A percentile compares a stretch with the other conserved stretches of the same genome.
phyloP scores from a whole-genome alignment of 1,284 basidiomycete species.

The Anthracocystis setariae region DNA sequence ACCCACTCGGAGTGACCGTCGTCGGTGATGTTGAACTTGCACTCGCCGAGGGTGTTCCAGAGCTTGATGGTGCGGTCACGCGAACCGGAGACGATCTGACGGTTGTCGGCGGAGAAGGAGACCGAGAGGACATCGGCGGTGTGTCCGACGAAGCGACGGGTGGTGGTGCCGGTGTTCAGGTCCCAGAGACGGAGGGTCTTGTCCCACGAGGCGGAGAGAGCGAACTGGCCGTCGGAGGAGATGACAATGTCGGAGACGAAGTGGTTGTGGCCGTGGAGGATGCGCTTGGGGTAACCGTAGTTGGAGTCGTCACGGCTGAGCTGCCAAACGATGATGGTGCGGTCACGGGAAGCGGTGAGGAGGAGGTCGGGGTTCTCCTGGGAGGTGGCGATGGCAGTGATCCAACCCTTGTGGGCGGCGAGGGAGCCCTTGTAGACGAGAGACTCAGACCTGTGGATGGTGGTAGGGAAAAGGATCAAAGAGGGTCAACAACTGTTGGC shows the following conservation, averaged over 20 bases:
- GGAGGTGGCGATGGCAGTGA: constrained; percentile 89
- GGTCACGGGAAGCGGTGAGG: constrained; percentile 97
- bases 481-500: constrained; percentile 11
- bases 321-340: constrained; percentile 99
- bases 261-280: constrained; percentile 99
- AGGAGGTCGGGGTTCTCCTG: constrained; percentile 97
- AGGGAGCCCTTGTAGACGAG: constrained; percentile 72
- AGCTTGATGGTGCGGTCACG: constrained; percentile 97
- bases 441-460: constrained; percentile 53
- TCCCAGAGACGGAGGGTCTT: constrained; percentile 99
- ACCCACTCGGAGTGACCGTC: constrained; percentile 86
- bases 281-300: constrained; percentile 76
- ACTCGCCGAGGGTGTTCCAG: constrained; percentile 99
- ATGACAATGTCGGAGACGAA: constrained; percentile 97
- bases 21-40: constrained; percentile 99
- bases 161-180: constrained; percentile 67
- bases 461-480: neutral
- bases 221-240: constrained; percentile 95
- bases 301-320: constrained; percentile 87
- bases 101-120: constrained; percentile 68
- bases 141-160: constrained; percentile 91
- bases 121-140: constrained; percentile 91
- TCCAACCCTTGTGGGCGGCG: constrained; percentile 95
- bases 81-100: constrained; percentile 96
- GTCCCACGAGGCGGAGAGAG: constrained; percentile 99